Conservation (phyloP, 768 basidiomycete genomes). For the Leccinellum rugosiceps region DNA sequence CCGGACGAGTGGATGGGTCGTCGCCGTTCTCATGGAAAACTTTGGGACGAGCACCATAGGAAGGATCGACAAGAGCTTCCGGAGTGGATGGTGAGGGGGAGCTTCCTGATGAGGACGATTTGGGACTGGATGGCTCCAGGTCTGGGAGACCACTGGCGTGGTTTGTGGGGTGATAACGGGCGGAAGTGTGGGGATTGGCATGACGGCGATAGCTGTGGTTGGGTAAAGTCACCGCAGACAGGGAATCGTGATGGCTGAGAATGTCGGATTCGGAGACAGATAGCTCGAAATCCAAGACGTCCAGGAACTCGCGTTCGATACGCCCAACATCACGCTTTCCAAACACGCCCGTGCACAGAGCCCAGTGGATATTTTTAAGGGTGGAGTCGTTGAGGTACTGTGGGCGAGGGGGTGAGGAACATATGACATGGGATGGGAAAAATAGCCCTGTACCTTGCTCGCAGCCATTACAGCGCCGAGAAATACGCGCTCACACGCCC, state of each 20-base stretch:
- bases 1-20: slow-evolving; percentile 27
- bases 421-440: slow-evolving; percentile 17
- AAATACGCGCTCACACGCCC: slow-evolving; percentile 89
- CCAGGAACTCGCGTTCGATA: slow-evolving; percentile 80
- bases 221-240: slow-evolving; percentile 30
- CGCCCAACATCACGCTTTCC: slow-evolving; percentile 78
- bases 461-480: slow-evolving; percentile 86
- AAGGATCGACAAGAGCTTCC: slow-evolving; percentile 21
- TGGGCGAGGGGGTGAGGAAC: slow-evolving; percentile 3
- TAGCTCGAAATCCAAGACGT: slow-evolving; percentile 76
- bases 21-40: slow-evolving; percentile 27
- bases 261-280: slow-evolving; percentile 62
- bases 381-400: slow-evolving; percentile 87
- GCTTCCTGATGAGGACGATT: slow-evolving; percentile 36
- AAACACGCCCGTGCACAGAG: slow-evolving; percentile 78
- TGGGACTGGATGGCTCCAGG: slow-evolving; percentile 40
- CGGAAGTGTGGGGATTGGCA: slow-evolving; percentile 21
- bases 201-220: slow-evolving; percentile 26
- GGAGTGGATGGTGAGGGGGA: slow-evolving; percentile 34
- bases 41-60: slow-evolving; percentile 20
- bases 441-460: slow-evolving; percentile 57
- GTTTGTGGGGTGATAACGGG: slow-evolving; percentile 17
- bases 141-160: slow-evolving; percentile 38
- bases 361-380: slow-evolving; percentile 90
- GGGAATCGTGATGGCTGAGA: slow-evolving; percentile 41